Conservation (phyloP, 108 stramenopile species). For the Nannochloropsis oceanica region DNA sequence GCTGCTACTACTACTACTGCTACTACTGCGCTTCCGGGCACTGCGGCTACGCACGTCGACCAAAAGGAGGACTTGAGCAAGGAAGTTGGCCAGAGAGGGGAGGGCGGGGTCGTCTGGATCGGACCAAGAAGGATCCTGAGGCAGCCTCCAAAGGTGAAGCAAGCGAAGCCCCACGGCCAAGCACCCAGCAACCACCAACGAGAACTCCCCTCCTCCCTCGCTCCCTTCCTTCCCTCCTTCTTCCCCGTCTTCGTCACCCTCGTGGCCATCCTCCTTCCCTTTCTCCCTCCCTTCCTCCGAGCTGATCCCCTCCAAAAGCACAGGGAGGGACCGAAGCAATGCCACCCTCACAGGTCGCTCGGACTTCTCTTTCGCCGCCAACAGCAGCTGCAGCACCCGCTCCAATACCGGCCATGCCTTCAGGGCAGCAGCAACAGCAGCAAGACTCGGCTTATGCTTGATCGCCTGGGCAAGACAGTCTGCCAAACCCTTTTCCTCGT, state of each 20-base stretch:
- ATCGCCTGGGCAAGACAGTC: neutral
- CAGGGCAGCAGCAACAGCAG: neutral
- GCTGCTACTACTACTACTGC: no score
- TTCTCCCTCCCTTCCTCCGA: no score
- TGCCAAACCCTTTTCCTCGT: neutral
- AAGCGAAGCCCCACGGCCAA: neutral
- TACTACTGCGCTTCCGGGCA: no score
- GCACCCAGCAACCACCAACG: neutral
- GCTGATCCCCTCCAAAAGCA: neutral
- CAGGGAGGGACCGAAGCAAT: neutral
- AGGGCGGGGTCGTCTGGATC: neutral
- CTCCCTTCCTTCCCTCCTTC: neutral
- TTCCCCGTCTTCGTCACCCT: neutral
- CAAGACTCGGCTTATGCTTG: neutral
- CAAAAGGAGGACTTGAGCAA: neutral
- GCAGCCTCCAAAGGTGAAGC: neutral
- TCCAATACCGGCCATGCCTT: neutral
- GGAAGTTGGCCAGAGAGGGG: neutral
- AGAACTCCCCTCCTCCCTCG: neutral
- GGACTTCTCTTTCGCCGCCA: neutral
- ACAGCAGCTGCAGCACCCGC: neutral
- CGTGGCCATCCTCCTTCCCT: no score
- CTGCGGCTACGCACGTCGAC: neutral
- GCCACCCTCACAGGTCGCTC: neutral
- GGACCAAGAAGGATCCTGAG: neutral